Base-by-base conservation (phyloP, 495 filamentous ascomycete genomes). In the Penicillium macrosclerotiorum region DNA sequence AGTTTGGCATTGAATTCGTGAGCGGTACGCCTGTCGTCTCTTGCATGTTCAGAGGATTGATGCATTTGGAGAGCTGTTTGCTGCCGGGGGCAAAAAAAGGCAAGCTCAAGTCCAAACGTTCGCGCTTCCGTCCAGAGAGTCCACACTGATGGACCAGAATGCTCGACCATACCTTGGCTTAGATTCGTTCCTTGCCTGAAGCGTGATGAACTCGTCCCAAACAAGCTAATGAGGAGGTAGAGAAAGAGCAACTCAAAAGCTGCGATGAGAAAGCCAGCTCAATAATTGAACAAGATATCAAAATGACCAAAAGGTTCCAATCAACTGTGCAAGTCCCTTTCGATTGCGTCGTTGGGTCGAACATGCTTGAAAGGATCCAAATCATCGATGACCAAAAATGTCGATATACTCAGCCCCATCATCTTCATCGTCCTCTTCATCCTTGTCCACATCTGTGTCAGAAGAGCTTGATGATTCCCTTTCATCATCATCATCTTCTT, bases 381-480 rank as follows among this genome's bases (percentile, higher is more conserved):
- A 47, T 73, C 62, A 79, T 51, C 82, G 76, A 69, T 90, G 86
- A n/a, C 86, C 87, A 55, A 86, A 78, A 40, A 89, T 72, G 41
- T 82, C 79, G 52, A 88, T 82, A 36, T 73, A 65, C 52, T 88
- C 80, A 33, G 70, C 68, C 6, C 78, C 78, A 23, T 84, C 77
- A 0, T 77, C 79, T 5, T 74, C 73, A 1, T 68, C 66, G 4
- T 78, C 80, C 4, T 73, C 71, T 4, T 67, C 73, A 22, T 71
- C 75, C 4, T 78, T 76, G 7, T 75, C 76, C 11, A 76, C 74
- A 6, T 75, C 52, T 9, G 52, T 43, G 14, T 29, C 56, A 23
- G 50, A 52, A 11, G 42, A 49, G 11, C 37, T 35, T 0, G 46
- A 49, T 1, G 55, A 54, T 22, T 69, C 69, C 5, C 72, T 71